Base-by-base conservation (phyloP, 2,329 filamentous ascomycete genomes). In the Macrophomina tecta region DNA sequence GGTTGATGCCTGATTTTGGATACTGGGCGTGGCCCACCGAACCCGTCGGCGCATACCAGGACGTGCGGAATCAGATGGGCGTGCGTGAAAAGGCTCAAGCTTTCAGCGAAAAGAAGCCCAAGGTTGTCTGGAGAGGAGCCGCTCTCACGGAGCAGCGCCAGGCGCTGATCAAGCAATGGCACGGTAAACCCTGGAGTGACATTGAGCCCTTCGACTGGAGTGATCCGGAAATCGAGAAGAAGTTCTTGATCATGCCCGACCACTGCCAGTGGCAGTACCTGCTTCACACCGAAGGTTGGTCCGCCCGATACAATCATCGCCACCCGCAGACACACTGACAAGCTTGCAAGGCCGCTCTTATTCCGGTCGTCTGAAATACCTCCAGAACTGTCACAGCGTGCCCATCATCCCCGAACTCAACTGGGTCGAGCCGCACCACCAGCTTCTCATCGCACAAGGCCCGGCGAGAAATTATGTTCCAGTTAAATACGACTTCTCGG, bases 351-450 rank as follows among this genome's bases (percentile, higher is more conserved):
- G 74, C 1, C 68, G 73, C 58, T 73, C 73, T 18, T 78, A 74
- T 68, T 73, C 71, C 48, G 75, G 74, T 34, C 75, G 75, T 28
- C 68, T 76, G 46, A 75, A 76, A 49, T 78, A 77, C 64, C 68
- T 77, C 38, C 76, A 76, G 49, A 74, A 76, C 53, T 74, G 73
- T 64, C 61, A 74, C 34, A 83, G 80, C 0, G 83, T 86, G 40
- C 73, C 84, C 28, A 74, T 86, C 34, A 78, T 83, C 18, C 84
- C 86, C 66, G 74, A 79, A 16, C 77, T 85, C 28, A 74, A 78
- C 53, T 86, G 83, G 80, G 76, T 80, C 8, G 81, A 85, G 68
- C 82, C 81, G 52, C 82, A 85, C 65, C 80, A 84, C 53, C 80
- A 79, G 0, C 79, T 84, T 0, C 72, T 86, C 40, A 70, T 80